Base-by-base conservation (phyloP, 306 rosid genomes). In the Herpetospermum pedunculosum region DNA sequence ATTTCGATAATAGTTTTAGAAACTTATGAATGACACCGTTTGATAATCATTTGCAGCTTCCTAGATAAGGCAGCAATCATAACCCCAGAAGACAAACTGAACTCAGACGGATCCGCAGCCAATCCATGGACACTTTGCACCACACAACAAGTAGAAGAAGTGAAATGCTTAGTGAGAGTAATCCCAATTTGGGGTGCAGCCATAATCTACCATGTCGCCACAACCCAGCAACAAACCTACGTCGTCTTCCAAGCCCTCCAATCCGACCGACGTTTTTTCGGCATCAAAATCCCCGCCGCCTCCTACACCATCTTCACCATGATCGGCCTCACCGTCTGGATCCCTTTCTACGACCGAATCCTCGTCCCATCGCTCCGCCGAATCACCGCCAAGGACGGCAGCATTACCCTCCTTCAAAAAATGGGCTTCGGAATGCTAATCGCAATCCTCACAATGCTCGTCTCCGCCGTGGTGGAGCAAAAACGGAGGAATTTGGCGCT, bases 161-260 rank as follows among this genome's bases (percentile, higher is more conserved):
- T 81, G 77, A 92, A 92, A 77, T 87, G 96, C 73, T n/a, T 88
- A 32, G 11, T 81, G 37, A 88, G 93, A 81, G 87, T 88, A 0
- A 67, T 92, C 8, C 98, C 98, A 10, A 80, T 90, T 74, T 87
- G 92, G 96, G 26, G 82, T 2, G 63, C 97, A 35, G 88, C 78
- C 16, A 35, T 86, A 30, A 13, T 83, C 8, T 88, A 72, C 81
- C 11, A 78, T 54, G 2, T 86, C 43, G 84, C 70, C 12, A 79
- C 85, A 12, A 85, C 78, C 18, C 98, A 88, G 54, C 90, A 83
- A 62, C 71, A 83, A 58, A 88, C 97, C 0, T 48, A 82, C 21
- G 80, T 72, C 16, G 92, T 90, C 11, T 90, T 88, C 57, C 98
- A 92, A 92, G 98, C 97, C 52, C 88, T 86, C 71, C 96, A 92